Evolutionary conservation across 305 asterid species (phyloP).

Genomic region (Fraxinus baroniana): DNA sequence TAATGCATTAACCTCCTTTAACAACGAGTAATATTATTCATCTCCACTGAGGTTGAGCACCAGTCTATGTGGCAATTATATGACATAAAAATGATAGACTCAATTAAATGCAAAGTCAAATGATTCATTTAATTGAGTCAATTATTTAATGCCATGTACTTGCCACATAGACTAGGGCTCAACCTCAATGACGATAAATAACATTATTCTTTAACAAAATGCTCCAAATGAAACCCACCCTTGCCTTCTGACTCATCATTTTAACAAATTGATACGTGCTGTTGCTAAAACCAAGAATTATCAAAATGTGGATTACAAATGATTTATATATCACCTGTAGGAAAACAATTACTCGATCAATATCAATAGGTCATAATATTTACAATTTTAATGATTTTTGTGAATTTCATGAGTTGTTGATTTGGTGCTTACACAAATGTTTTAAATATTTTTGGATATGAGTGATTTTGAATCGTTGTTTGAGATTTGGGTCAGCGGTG

Average conservation of each 20-base stretch:
- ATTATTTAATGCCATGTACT: too few species aligned
- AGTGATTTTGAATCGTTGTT: too few species aligned
- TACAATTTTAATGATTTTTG: neutral
- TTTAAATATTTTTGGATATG: too few species aligned
- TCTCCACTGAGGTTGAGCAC: too few species aligned
- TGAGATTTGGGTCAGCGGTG: too few species aligned
- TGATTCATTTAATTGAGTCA: too few species aligned
- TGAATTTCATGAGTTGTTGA: neutral
- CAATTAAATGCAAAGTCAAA: too few species aligned
- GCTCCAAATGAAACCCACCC: constrained; percentile 44
- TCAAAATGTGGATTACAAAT: constrained; percentile 17
- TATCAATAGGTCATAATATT: neutral
- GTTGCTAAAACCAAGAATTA: constrained; percentile 49
- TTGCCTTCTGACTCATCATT: constrained; percentile 36
- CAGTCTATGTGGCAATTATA: too few species aligned
- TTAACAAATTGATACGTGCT: constrained; percentile 39
- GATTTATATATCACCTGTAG: neutral
- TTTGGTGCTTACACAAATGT: neutral
- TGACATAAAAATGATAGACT: too few species aligned
- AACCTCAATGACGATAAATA: too few species aligned
- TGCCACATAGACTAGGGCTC: too few species aligned
- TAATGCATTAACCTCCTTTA: constrained; percentile 37
- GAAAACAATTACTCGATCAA: neutral
- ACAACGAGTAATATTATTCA: neutral
- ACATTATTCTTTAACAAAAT: constrained; percentile 12